Evolutionary conservation across 208 protist genomes (phyloP).

Genomic region (Vickermania ingenoplastis): DNA sequence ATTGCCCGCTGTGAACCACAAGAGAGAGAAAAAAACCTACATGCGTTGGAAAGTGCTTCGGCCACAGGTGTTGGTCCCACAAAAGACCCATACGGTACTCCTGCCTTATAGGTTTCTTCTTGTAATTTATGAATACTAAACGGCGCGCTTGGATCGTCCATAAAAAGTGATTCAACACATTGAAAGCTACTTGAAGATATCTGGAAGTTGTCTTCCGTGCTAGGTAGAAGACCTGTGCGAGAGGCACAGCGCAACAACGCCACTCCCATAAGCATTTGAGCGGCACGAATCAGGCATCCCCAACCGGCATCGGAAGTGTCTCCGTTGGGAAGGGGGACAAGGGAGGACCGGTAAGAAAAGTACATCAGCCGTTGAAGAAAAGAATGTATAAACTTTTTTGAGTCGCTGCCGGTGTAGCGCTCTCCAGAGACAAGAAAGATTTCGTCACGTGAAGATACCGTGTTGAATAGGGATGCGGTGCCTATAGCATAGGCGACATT

Average conservation of each 20-base stretch:
- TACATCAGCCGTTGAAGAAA: constrained; percentile 37
- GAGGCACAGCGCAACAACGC: constrained; percentile 31
- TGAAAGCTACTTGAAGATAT: not conserved
- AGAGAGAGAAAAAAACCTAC: constrained; percentile 23
- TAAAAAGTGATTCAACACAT: constrained; percentile 15
- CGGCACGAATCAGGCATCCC: constrained; percentile 87
- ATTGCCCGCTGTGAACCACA: constrained; percentile 23
- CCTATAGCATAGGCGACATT: not conserved
- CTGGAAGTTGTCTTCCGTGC: not conserved
- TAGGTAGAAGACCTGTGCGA: not conserved
- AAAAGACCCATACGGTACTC: constrained; percentile 37
- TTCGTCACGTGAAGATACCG: constrained; percentile 9
- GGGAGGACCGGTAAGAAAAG: constrained; percentile 78
- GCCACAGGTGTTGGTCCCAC: constrained; percentile 43
- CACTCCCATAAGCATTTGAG: constrained; percentile 78
- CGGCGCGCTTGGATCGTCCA: constrained; percentile 51
- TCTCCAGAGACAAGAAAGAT: constrained; percentile 27
- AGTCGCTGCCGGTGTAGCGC: constrained; percentile 20
- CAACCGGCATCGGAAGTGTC: constrained; percentile 71
- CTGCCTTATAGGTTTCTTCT: constrained; percentile 28
- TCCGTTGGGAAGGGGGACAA: constrained; percentile 42
- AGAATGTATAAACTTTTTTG: constrained; percentile 18
- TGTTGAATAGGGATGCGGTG: not conserved
- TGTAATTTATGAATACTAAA: constrained; percentile 59
- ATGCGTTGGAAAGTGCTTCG: constrained; percentile 18